Evolutionary conservation across 257 asterid genomes (phyloP).

Genomic region (Rubia yunnanensis): DNA sequence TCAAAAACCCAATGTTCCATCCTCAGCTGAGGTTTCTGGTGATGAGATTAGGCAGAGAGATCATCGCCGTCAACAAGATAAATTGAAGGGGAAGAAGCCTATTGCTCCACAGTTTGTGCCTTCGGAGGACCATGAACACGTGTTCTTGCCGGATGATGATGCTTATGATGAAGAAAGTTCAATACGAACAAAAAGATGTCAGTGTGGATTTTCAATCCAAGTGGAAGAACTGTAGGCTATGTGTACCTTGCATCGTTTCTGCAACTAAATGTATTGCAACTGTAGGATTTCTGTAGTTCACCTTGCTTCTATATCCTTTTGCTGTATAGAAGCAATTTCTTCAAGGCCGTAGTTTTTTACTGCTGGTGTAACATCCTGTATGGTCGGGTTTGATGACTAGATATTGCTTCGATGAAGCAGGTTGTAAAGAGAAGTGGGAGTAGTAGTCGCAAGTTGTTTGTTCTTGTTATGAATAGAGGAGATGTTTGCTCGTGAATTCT

Average conservation of each 20-base stretch:
- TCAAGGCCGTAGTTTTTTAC: too few relatives aligned
- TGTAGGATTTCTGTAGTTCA: neutral
- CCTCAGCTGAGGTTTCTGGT: slow-evolving; percentile 5
- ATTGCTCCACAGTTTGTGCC: slow-evolving; percentile 12
- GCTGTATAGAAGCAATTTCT: too few relatives aligned
- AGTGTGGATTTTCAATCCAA: slow-evolving; percentile 74
- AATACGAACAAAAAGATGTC: slow-evolving; percentile 42
- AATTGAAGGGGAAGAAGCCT: slow-evolving; percentile 13
- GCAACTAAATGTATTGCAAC: neutral
- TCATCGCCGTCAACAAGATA: slow-evolving; percentile 19
- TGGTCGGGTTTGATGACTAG: too few relatives aligned
- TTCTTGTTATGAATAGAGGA: too few relatives aligned
- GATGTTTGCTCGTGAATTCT: too few relatives aligned
- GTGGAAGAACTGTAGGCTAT: slow-evolving; percentile 53
- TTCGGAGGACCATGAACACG: slow-evolving; percentile 54
- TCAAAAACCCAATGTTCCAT: slow-evolving; percentile 21
- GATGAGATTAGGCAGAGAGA: slow-evolving; percentile 12
- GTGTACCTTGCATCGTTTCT: neutral
- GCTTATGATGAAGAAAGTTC: slow-evolving; percentile 36
- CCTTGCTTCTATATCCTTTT: neutral
- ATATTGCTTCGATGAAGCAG: too few relatives aligned
- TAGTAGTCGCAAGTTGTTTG: too few relatives aligned
- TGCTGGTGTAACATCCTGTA: too few relatives aligned
- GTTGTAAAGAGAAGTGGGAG: too few relatives aligned
- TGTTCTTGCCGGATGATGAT: slow-evolving; percentile 40